Conservation (phyloP, 2,329 filamentous ascomycete genomes). For the Nemania bipapillata region DNA sequence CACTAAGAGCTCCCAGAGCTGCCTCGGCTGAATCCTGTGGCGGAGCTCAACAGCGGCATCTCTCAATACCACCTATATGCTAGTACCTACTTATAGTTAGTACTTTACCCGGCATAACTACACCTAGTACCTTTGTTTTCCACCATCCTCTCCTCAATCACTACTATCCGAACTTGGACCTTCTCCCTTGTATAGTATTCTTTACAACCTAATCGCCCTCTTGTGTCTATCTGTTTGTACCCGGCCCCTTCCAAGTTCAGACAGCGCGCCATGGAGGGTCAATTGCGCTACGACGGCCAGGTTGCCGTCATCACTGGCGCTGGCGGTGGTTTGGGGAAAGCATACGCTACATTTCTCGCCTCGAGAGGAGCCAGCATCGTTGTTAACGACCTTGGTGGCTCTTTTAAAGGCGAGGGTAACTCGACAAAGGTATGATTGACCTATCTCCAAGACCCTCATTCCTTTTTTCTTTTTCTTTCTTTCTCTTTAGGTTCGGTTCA, state of each 20-base stretch:
- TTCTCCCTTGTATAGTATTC: background rate
- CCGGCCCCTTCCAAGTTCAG: slow-evolving; percentile 24
- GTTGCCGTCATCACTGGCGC: slow-evolving; percentile 89
- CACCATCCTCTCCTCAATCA: slow-evolving; percentile 8
- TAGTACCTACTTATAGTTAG: slow-evolving; percentile 26
- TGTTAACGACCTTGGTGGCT: slow-evolving; percentile 93
- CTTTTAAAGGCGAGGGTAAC: slow-evolving; percentile 90
- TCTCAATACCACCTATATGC: slow-evolving; percentile 23
- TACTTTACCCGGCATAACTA: slow-evolving; percentile 37
- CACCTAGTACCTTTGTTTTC: background rate
- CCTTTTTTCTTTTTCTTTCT: background rate
- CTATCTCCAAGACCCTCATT: background rate
- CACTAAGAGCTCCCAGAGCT: slow-evolving; percentile 44
- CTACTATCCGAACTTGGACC: background rate
- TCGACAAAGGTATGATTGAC: slow-evolving; percentile 75
- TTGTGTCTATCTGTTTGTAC: slow-evolving; percentile 25
- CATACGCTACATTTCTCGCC: slow-evolving; percentile 88
- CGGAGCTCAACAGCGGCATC: slow-evolving; percentile 45
- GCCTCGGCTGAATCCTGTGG: slow-evolving; percentile 48
- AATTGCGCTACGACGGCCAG: slow-evolving; percentile 82
- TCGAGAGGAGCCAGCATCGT: slow-evolving; percentile 93
- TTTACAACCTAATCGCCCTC: background rate
- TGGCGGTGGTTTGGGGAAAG: slow-evolving; percentile 82
- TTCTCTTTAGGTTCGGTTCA: too few relatives aligned
- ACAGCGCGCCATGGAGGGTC: slow-evolving; percentile 47